Percentiles rank a stretch among this genome's conserved stretches.
Evolutionary conservation across 371 early-diverging fungal genomes (phyloP).

Genomic region (Saksenaea vasiformis): DNA sequence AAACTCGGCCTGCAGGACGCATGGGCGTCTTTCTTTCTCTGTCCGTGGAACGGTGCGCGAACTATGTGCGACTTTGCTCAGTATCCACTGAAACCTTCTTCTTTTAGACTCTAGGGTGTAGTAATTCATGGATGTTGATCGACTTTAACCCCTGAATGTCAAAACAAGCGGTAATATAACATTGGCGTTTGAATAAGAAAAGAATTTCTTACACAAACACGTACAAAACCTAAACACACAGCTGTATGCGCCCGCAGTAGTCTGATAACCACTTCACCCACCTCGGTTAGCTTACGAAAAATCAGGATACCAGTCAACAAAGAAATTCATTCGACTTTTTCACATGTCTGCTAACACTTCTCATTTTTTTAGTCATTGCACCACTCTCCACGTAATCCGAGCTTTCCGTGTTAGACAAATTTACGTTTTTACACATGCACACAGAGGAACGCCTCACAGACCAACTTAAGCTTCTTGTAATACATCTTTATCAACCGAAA

Average conservation of each 20-base stretch:
- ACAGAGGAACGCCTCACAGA: not conserved
- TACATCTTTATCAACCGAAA: not conserved
- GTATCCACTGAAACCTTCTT: not conserved
- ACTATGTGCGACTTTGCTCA: not conserved
- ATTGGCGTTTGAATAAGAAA: not conserved
- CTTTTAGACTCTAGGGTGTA: too few species aligned
- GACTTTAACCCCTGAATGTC: conserved; percentile 1
- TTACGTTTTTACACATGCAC: not conserved
- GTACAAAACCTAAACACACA: not conserved
- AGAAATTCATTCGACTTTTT: not conserved
- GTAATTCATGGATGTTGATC: not conserved
- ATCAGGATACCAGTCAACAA: not conserved
- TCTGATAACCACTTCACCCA: not conserved
- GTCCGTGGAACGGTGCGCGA: not conserved
- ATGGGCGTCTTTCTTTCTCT: not conserved
- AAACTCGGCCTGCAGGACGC: conserved; percentile 2
- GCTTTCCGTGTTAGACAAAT: not conserved
- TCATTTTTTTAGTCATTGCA: conserved; percentile 1
- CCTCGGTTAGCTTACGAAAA: not conserved
- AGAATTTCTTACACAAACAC: not conserved
- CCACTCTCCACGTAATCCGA: not conserved
- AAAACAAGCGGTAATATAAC: not conserved
- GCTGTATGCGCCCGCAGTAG: not conserved
- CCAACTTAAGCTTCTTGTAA: not conserved
- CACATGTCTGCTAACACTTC: not conserved